Conservation (phyloP, 2,329 filamentous ascomycete genomes). For the Colletotrichum chlorophyti region DNA sequence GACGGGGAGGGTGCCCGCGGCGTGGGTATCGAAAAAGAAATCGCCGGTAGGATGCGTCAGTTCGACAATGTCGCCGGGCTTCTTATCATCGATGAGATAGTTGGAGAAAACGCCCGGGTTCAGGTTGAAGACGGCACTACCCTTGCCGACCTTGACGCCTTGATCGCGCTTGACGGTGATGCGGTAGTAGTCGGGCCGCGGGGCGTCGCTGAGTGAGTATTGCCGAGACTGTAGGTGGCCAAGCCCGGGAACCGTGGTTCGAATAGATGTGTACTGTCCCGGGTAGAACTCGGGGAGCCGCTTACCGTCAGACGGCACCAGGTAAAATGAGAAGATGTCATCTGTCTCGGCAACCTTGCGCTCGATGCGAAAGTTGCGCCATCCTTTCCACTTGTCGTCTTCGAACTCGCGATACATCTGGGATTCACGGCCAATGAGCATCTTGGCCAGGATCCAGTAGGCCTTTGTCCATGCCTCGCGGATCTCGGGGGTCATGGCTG, state of each 20-base stretch:
- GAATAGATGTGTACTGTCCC: slow-evolving; percentile 76
- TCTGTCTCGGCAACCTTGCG: slow-evolving; percentile 71
- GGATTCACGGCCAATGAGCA: slow-evolving; percentile 72
- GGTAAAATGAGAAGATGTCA: slow-evolving; percentile 74
- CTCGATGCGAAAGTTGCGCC: slow-evolving; percentile 71
- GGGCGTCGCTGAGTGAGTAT: slow-evolving; percentile 75
- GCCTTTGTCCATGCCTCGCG: slow-evolving; percentile 73
- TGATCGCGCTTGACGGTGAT: slow-evolving; percentile 75
- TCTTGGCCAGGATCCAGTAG: slow-evolving; percentile 75
- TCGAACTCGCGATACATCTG: slow-evolving; percentile 67
- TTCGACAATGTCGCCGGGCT: slow-evolving; percentile 67
- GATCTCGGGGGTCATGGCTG: slow-evolving; percentile 68
- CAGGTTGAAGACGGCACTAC: slow-evolving; percentile 51
- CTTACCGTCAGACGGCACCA: slow-evolving; percentile 67
- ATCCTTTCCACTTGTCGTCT: slow-evolving; percentile 64
- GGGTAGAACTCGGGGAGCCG: slow-evolving; percentile 70
- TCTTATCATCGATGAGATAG: slow-evolving; percentile 67
- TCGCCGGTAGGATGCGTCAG: slow-evolving; percentile 72
- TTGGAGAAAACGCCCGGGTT: slow-evolving; percentile 74
- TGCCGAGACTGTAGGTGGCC: slow-evolving; percentile 71
- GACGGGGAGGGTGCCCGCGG: slow-evolving; percentile 51
- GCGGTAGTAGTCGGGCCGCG: slow-evolving; percentile 67
- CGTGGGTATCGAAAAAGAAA: slow-evolving; percentile 59
- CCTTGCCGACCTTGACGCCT: slow-evolving; percentile 46
- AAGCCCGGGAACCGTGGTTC: slow-evolving; percentile 60